Conservation (phyloP, 805 yeast species). For the Pichia cabralensis region DNA sequence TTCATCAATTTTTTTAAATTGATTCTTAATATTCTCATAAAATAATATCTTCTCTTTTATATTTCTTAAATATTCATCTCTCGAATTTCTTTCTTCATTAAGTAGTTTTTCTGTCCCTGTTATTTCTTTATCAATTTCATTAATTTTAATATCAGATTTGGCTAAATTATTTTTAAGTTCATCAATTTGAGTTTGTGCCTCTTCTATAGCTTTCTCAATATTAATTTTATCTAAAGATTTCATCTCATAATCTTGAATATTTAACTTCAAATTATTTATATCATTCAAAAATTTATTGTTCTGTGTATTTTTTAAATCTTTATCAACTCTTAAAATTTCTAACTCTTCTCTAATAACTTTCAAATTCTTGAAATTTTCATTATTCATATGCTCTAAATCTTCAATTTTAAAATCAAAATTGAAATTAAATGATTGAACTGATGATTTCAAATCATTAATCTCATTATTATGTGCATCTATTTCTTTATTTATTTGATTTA, state of each 20-base stretch:
- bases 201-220: slow-evolving; percentile 30
- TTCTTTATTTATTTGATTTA: too few relatives aligned
- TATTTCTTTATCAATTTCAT: neutral
- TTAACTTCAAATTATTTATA: slow-evolving; percentile 43
- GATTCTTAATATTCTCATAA: slow-evolving; percentile 36
- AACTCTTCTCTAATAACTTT: slow-evolving; percentile 31
- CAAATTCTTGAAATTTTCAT: slow-evolving; percentile 28
- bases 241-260: slow-evolving; percentile 43
- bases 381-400: slow-evolving; percentile 37
- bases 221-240: slow-evolving; percentile 37
- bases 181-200: slow-evolving; percentile 20
- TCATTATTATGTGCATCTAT: too few relatives aligned
- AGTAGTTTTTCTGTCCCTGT: neutral
- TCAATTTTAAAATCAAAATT: too few relatives aligned
- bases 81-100: neutral
- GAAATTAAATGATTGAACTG: too few relatives aligned
- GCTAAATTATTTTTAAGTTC: slow-evolving; percentile 5
- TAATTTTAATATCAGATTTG: neutral
- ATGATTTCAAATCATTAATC: too few relatives aligned
- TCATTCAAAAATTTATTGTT: slow-evolving; percentile 35
- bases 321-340: slow-evolving; percentile 28
- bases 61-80: slow-evolving; percentile 1
- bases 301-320: slow-evolving; percentile 36
- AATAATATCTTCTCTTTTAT: slow-evolving; percentile 8
- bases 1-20: slow-evolving; percentile 32